Conservation (phyloP, 2,329 filamentous ascomycete genomes). For the Cercospora zeae-maydis region DNA sequence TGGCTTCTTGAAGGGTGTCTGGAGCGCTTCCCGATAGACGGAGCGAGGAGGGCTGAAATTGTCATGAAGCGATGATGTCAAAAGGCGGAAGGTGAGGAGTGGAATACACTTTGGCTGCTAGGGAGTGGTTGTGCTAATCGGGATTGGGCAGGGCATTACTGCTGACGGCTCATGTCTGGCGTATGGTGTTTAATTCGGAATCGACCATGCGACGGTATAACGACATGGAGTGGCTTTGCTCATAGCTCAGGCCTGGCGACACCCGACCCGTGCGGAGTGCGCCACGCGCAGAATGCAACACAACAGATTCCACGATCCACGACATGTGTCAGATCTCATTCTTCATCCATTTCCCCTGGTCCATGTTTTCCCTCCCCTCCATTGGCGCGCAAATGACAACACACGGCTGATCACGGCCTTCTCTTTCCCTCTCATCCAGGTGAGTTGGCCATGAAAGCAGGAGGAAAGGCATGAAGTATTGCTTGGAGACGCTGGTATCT, state of each 20-base stretch:
- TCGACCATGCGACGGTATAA: slow-evolving; percentile 3
- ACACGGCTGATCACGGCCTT: slow-evolving; percentile 32
- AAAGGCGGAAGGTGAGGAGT: slow-evolving; percentile 1
- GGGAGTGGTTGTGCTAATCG: neutral
- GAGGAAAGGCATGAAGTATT: slow-evolving; percentile 32
- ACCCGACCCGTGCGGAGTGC: slow-evolving; percentile 6
- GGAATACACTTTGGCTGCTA: neutral
- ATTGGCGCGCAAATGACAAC: neutral
- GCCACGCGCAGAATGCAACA: slow-evolving; percentile 8
- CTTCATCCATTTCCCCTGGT: neutral
- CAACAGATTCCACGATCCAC: slow-evolving; percentile 3
- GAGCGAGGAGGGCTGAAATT: neutral
- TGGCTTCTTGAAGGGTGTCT: slow-evolving; percentile 95
- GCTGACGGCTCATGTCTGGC: slow-evolving; percentile 15
- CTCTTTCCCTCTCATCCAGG: slow-evolving; percentile 28
- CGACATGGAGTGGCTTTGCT: slow-evolving; percentile 10
- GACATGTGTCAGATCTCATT: neutral
- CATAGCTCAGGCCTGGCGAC: slow-evolving; percentile 12
- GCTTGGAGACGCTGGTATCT: slow-evolving; percentile 32
- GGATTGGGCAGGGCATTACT: neutral
- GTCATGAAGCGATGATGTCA: slow-evolving; percentile 1
- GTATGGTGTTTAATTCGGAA: slow-evolving; percentile 10
- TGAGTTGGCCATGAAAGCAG: slow-evolving; percentile 31
- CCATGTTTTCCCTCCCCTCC: neutral
- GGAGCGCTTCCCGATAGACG: slow-evolving; percentile 65